These are phyloP conservation scores for Ustilago trichophora DNA, from an alignment of 1,284 basidiomycete genomes.

Conservation along the genomic window DNA sequence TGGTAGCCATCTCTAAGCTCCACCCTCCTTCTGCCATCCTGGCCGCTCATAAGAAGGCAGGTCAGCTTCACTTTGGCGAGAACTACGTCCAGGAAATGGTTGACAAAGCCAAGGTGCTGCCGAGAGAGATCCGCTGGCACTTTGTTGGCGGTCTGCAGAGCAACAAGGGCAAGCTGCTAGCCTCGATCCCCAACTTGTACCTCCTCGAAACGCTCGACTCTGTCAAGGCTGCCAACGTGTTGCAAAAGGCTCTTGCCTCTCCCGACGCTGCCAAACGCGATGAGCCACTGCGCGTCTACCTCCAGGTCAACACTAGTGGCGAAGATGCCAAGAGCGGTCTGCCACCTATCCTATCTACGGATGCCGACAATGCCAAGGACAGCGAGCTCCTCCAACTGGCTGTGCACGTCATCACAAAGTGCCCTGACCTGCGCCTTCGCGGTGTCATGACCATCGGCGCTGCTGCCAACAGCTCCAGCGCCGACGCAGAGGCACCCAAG, in stretches of 20 bases:
- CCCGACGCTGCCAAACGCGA: conserved; percentile 67
- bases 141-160: conserved; percentile 94
- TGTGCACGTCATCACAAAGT: conserved; percentile 75
- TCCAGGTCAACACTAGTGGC: conserved; percentile 94
- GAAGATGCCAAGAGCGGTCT: conserved; percentile 91
- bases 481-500: conserved; percentile 73
- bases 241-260: conserved; percentile 79
- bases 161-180: conserved; percentile 92
- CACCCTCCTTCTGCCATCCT: conserved; percentile 88
- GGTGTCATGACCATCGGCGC: conserved; percentile 98
- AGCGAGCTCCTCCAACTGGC: conserved; percentile 74
- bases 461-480: conserved; percentile 57
- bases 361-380: conserved; percentile 43
- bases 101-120: conserved; percentile 72
- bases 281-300: conserved; percentile 77
- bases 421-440: conserved; percentile 78
- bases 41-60: conserved; percentile 69
- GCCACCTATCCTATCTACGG: conserved; percentile 70
- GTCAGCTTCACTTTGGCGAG: conserved; percentile 92
- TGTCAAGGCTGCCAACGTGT: conserved; percentile 79
- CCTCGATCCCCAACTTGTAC: conserved; percentile 86
- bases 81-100: conserved; percentile 96
- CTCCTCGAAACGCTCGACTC: conserved; percentile 91
- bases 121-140: conserved; percentile 77
- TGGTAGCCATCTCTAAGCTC: conserved; percentile 94